A percentile compares a stretch with the other conserved stretches of the same genome.
These are phyloP conservation scores for Papiliotrema terrestris DNA, from an alignment of 1,284 basidiomycete species.

Conservation along the genomic window DNA sequence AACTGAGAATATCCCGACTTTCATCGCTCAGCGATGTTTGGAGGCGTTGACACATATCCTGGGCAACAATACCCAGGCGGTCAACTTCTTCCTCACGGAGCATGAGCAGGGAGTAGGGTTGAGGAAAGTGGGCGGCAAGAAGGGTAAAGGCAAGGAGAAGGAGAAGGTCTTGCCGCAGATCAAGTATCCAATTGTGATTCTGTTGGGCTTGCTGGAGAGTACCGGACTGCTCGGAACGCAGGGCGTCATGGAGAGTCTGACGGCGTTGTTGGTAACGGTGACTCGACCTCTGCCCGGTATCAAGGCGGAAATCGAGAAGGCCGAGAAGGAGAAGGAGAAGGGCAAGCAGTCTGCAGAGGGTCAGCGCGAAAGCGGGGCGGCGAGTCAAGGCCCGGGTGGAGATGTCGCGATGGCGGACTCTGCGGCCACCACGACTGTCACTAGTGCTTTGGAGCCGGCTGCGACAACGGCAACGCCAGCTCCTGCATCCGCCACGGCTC, in stretches of 20 bases:
- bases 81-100: slow-evolving; percentile 89
- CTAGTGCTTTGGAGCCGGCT: not conserved
- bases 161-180: slow-evolving; percentile 67
- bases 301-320: slow-evolving; percentile 58
- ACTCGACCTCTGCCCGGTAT: slow-evolving; percentile 49
- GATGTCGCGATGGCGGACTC: not conserved
- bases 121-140: slow-evolving; percentile 64
- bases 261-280: slow-evolving; percentile 75
- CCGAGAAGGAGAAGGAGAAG: not conserved
- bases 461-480: slow-evolving; percentile 1
- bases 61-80: slow-evolving; percentile 71
- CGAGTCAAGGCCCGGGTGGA: not conserved
- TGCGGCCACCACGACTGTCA: not conserved
- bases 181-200: slow-evolving; percentile 83
- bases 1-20: slow-evolving; percentile 78
- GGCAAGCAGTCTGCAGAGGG: slow-evolving; percentile 3
- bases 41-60: slow-evolving; percentile 86
- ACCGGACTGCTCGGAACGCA: slow-evolving; percentile 78
- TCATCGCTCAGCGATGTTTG: slow-evolving; percentile 87
- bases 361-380: not conserved
- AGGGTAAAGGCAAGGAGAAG: slow-evolving; percentile 69
- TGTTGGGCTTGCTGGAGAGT: slow-evolving; percentile 80
- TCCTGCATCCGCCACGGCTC: slow-evolving; percentile 1
- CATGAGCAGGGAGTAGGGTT: slow-evolving; percentile 79
- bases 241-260: slow-evolving; percentile 86